Base-by-base conservation (phyloP, 2,329 filamentous ascomycete species). In the Bipolaris victoriae region DNA sequence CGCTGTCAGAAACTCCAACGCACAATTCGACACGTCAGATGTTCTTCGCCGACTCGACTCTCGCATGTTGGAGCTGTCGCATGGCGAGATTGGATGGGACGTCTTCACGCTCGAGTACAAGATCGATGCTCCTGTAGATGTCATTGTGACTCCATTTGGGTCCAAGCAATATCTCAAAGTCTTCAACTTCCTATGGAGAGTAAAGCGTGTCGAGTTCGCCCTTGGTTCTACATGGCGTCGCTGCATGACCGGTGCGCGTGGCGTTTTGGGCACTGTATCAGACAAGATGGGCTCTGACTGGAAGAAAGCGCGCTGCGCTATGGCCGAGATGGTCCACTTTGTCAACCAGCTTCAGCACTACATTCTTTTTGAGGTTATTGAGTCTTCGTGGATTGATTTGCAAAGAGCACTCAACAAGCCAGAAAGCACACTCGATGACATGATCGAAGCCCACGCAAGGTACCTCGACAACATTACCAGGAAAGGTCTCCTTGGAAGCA, bases 61-160 rank as follows among this genome's bases (percentile, higher is more conserved):
- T n/a, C 90, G 96, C 60, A 98, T 99, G 94, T 84, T 99, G 39
- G 94, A 98, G 78, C 84, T 98, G 5, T 96, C 90, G 7, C 93
- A 97, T 68, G 95, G 95, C 49, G 95, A 99, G 69, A 98, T 97
- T 51, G 95, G 95, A 48, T 99, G 95, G 95, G 95, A 99, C 73
- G 97, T 96, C 73, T 99, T 99, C 78, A 99, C 95, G 0, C 86
- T 99, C 7, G 96, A 99, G 75, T 99, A 99, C 80, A 97, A 98
- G 76, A 95, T 99, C 66, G 93, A 97, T 74, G 90, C 94, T 1
- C 95, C 95, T 0, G 91, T 97, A 22, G 95, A 99, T 73, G 95
- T 99, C 26, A 93, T 99, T 46, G 92, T 99, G 37, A 98, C 94
- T 0, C 92, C 96, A 40, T 97, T 93, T 86, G 93, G 92, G 44